These are phyloP conservation scores for Aspergillus ochraceus DNA, from an alignment of 2,329 filamentous ascomycete genomes.

Conservation along the genomic window DNA sequence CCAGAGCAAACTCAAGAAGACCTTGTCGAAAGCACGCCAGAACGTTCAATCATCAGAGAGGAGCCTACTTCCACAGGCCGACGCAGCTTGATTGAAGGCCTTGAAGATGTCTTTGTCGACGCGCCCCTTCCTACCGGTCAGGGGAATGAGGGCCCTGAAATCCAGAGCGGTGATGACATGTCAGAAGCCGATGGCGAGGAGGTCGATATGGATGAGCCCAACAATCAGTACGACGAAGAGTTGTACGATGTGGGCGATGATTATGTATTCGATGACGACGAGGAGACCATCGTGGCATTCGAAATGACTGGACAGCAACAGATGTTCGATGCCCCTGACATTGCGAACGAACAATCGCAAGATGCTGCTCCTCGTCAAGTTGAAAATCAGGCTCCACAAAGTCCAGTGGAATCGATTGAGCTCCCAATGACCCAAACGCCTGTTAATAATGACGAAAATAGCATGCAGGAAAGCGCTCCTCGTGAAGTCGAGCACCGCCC, in stretches of 20 bases:
- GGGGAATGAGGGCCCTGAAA: not conserved
- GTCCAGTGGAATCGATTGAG: not conserved
- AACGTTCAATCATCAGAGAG: not conserved
- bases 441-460: not conserved
- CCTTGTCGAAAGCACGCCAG: conserved; percentile 1
- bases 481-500: conserved; percentile 9
- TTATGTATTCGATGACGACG: conserved; percentile 20
- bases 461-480: not conserved
- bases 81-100: conserved; percentile 10
- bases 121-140: not conserved
- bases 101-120: conserved; percentile 23
- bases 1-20: not conserved
- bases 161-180: not conserved
- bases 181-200: conserved; percentile 1
- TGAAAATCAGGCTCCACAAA: not conserved
- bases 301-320: conserved; percentile 15
- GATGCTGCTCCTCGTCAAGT: conserved; percentile 8
- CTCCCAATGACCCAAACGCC: not conserved
- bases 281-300: conserved; percentile 18
- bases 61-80: not conserved
- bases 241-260: conserved; percentile 16
- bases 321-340: not conserved
- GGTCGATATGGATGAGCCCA: not conserved
- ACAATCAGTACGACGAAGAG: conserved; percentile 10
- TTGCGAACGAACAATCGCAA: not conserved